A percentile compares a stretch with the other conserved stretches of the same genome.
phyloP scores from a whole-genome alignment of 805 yeast genomes.

The Spathaspora sp. region DNA sequence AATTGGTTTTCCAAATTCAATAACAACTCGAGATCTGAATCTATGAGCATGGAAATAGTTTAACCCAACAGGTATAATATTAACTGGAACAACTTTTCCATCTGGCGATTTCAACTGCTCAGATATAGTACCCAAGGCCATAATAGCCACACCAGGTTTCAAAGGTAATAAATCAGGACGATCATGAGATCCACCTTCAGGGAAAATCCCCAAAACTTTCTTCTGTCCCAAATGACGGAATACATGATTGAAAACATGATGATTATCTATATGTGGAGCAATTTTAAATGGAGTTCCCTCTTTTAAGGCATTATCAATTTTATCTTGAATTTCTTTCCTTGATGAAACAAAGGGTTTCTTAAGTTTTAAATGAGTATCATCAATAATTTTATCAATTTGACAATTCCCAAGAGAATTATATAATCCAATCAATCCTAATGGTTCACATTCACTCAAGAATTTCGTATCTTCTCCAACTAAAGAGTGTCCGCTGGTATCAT shows the following conservation, averaged over 20 bases:
- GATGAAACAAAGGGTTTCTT: constrained; percentile 19
- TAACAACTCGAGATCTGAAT: constrained; percentile 38
- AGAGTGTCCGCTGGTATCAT: constrained; percentile 7
- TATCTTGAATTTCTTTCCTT: constrained; percentile 7
- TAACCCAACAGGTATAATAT: constrained; percentile 38
- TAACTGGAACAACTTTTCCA: constrained; percentile 15
- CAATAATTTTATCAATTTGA: constrained; percentile 24
- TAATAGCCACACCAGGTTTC: constrained; percentile 43
- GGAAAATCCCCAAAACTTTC: constrained; percentile 37
- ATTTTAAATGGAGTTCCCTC: constrained; percentile 29
- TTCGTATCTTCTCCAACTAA: constrained; percentile 31
- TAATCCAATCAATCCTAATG: constrained; percentile 35
- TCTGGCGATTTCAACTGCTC: constrained; percentile 16
- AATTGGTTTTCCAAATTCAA: constrained; percentile 42
- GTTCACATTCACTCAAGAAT: constrained; percentile 29
- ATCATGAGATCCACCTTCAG: constrained; percentile 45
- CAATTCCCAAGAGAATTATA: constrained; percentile 33
- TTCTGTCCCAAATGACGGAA: constrained; percentile 32
- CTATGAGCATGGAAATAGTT: constrained; percentile 41
- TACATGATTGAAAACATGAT: constrained; percentile 32
- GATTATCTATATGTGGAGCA: constrained; percentile 40
- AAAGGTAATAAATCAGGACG: constrained; percentile 39
- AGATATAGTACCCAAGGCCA: constrained; percentile 41
- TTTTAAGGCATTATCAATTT: constrained; percentile 12
- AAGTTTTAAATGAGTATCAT: constrained; percentile 25